These are phyloP conservation scores for Waltiozyma sp. DNA, from an alignment of 1,139 yeast genomes.

Conservation along the genomic window DNA sequence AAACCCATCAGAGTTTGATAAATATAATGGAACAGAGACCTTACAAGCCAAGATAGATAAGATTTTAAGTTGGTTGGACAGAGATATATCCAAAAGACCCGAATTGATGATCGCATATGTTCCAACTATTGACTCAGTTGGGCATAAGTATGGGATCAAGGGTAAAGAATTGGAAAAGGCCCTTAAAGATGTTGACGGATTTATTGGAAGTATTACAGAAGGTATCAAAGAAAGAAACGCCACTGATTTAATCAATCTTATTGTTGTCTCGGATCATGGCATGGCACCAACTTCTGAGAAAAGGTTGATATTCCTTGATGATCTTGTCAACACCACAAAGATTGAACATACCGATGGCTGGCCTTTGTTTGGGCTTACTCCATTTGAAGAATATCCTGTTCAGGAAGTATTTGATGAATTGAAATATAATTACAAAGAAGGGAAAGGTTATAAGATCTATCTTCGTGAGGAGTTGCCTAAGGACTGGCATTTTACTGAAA, in stretches of 20 bases:
- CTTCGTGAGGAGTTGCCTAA: conserved; percentile 48
- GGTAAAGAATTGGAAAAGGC: conserved; percentile 49
- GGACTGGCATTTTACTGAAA: conserved; percentile 52
- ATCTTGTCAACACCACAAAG: conserved; percentile 39
- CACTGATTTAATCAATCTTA: conserved; percentile 53
- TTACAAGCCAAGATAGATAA: conserved; percentile 45
- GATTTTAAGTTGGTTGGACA: conserved; percentile 60
- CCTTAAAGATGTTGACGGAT: conserved; percentile 52
- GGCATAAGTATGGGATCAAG: conserved; percentile 60
- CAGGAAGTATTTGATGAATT: conserved; percentile 30
- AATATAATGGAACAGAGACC: conserved; percentile 53
- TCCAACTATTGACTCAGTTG: conserved; percentile 68
- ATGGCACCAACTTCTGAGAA: conserved; percentile 75
- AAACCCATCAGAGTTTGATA: conserved; percentile 33
- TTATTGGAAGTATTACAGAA: conserved; percentile 37
- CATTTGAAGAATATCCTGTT: conserved; percentile 27
- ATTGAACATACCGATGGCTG: conserved; percentile 72
- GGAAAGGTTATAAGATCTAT: conserved; percentile 33
- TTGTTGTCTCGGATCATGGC: conserved; percentile 85
- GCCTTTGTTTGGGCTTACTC: conserved; percentile 78
- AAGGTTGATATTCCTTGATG: conserved; percentile 59
- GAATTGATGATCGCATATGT: conserved; percentile 73
- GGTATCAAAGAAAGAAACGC: conserved; percentile 47
- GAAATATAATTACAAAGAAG: conserved; percentile 5
- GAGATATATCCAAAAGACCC: conserved; percentile 44